Percentiles rank a stretch among this genome's conserved stretches.
Conservation (phyloP, 1,284 basidiomycete species). For the Naganishia liquefaciens region DNA sequence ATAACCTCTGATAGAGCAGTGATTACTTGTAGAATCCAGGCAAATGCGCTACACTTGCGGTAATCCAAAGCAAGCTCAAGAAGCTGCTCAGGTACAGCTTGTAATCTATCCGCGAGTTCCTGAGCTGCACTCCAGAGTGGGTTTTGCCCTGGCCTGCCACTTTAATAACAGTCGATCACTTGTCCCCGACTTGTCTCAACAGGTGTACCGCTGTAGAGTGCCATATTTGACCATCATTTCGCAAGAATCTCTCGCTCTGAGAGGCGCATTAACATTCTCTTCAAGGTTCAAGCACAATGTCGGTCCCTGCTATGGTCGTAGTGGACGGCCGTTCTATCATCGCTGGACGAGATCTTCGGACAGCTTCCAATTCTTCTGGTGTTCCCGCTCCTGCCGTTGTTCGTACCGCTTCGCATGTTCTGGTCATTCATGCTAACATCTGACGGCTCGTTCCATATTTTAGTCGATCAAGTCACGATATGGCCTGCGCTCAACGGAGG, state of each 20-base stretch:
- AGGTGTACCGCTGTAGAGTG: neutral
- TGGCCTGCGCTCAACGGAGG: conserved; percentile 36
- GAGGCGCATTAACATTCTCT: neutral
- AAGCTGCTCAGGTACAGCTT: neutral
- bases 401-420: neutral
- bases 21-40: too few species aligned
- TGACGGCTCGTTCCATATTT: too few species aligned
- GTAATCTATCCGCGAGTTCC: too few species aligned
- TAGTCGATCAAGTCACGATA: conserved; percentile 36
- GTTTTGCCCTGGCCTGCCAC: too few species aligned
- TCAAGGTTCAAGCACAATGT: conserved; percentile 12
- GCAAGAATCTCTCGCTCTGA: too few species aligned
- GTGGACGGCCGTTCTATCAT: conserved; percentile 22
- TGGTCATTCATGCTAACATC: neutral
- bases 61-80: neutral
- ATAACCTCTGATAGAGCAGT: too few species aligned
- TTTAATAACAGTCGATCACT: too few species aligned
- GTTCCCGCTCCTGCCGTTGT: conserved; percentile 13
- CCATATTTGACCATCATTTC: neutral
- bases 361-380: conserved; percentile 22
- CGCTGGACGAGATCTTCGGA: conserved; percentile 17
- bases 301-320: conserved; percentile 20
- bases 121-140: too few species aligned
- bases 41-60: too few species aligned
- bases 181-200: too few species aligned